These are phyloP conservation scores for Calycina herbarum DNA, from an alignment of 2,329 filamentous ascomycete genomes.

Conservation along the genomic window DNA sequence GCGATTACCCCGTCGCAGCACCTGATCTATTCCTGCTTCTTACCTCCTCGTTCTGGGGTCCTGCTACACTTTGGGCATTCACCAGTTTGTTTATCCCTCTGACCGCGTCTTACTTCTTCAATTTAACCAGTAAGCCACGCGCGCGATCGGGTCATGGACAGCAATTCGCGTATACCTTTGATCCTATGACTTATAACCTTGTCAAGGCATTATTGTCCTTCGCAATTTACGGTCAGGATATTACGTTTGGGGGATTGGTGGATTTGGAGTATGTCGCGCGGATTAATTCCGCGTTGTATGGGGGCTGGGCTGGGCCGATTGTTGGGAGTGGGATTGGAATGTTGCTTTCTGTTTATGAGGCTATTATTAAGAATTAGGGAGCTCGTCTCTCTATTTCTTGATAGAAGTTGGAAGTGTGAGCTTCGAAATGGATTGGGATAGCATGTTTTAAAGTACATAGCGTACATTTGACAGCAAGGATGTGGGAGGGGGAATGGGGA, in stretches of 20 bases:
- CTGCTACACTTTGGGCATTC: constrained; percentile 72
- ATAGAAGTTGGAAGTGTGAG: neutral
- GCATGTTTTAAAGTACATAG: too few relatives aligned
- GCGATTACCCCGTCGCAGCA: constrained; percentile 62
- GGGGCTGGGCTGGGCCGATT: constrained; percentile 69
- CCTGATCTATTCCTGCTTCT: constrained; percentile 81
- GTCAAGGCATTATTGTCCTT: constrained; percentile 81
- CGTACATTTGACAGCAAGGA: too few relatives aligned
- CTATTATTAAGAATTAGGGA: constrained; percentile 65
- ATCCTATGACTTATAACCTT: constrained; percentile 89
- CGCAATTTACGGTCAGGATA: constrained; percentile 72
- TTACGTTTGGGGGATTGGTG: constrained; percentile 62
- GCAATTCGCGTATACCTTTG: constrained; percentile 61
- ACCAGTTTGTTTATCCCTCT: constrained; percentile 72
- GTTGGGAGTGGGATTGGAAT: constrained; percentile 68
- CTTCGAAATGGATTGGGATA: too few relatives aligned
- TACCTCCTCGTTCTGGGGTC: constrained; percentile 79
- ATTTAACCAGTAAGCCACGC: constrained; percentile 63
- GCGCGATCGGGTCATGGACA: constrained; percentile 40
- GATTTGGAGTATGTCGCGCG: constrained; percentile 58
- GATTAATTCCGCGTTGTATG: constrained; percentile 67
- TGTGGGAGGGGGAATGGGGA: too few relatives aligned
- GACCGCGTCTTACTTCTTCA: constrained; percentile 83
- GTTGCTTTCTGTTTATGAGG: constrained; percentile 74
- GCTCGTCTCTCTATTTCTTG: neutral